Base-by-base conservation (phyloP, 1,139 yeast species). In the Magnusiomyces suaveolens region DNA sequence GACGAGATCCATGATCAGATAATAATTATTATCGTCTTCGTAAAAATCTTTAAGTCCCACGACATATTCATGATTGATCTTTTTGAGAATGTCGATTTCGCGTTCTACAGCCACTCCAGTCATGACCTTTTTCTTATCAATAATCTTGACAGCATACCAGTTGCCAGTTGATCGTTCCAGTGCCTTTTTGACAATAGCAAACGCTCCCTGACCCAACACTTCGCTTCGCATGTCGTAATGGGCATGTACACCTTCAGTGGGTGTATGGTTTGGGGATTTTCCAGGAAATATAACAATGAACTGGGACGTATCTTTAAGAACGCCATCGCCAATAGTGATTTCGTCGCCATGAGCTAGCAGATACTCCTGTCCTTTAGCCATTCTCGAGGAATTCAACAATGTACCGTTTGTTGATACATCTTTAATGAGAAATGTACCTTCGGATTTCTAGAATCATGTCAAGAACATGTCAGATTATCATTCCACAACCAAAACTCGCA, bases 151-250 rank as follows among this genome's bases (percentile, higher is more conserved):
- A 0, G 98, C 98, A 67, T 75, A 89, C 1, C 89, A 78, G 60
- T 84, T 81, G 12, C 97, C 97, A 0, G 96, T 83, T 3, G 81
- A 70, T 57, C 97, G 76, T 63, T 89, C 94, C 0, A 90, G 81
- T 1, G 95, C 97, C 66, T 87, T 87, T 62, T 88, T 84, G 23
- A 92, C 98, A 1, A 90, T 85, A 2, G 97, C 97, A 76, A 92
- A 92, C 3, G 97, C 97, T 8, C 98, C 98, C 63, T 87, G 94
- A 0, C 98, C 98, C 1, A 92, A 84, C 3, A 87, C 82, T 63
- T 86, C 95, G 65, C 82, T 84, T 58, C 87, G 82, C 33, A 92
- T 80, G 18, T 87, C 85, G 67, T 83, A 92, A 62, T 84, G 86
- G 57, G 80, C 81, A 65, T 79, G 78, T 20, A 92, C 84, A 0